Percentiles rank a stretch among this genome's conserved stretches.
Conservation (phyloP, 331 rosid genomes). For the Dryas integrifolia region DNA sequence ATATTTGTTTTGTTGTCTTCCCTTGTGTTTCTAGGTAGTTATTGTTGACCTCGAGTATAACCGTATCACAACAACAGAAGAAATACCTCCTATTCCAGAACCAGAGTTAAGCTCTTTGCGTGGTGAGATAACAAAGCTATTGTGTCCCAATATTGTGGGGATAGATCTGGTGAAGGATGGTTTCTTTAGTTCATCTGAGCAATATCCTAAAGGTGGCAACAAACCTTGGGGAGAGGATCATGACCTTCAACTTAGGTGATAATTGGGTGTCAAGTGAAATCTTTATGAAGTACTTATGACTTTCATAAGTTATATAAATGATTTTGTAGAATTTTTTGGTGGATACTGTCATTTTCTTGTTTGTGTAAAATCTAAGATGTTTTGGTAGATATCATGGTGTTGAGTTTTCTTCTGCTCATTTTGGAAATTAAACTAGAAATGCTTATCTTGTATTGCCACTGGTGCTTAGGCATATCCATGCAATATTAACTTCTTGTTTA, state of each 20-base stretch:
- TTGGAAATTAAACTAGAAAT: neutral
- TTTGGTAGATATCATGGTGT: no score
- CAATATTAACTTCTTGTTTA: neutral
- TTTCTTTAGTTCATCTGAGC: slow-evolving; percentile 49
- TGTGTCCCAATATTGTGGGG: slow-evolving; percentile 82
- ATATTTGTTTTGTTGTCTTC: neutral
- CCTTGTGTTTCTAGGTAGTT: slow-evolving; percentile 61
- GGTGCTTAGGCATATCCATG: neutral
- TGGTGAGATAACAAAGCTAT: slow-evolving; percentile 64
- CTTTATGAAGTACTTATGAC: slow-evolving; percentile 29
- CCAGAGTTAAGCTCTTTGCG: slow-evolving; percentile 80
- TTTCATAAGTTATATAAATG: slow-evolving; percentile 2
- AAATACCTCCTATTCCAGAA: slow-evolving; percentile 92
- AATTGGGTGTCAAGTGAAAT: slow-evolving; percentile 33
- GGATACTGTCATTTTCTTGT: neutral
- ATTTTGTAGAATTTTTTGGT: neutral
- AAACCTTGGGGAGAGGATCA: slow-evolving; percentile 97
- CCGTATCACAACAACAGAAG: slow-evolving; percentile 81
- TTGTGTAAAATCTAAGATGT: neutral
- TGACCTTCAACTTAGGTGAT: slow-evolving; percentile 90
- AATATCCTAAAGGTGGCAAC: slow-evolving; percentile 50
- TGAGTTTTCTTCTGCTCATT: neutral
- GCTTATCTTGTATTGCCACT: neutral
- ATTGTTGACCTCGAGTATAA: slow-evolving; percentile 93
- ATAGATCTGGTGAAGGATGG: slow-evolving; percentile 78